Evolutionary conservation across 176 grass and related monocot species (phyloP).

Genomic region (Oryza punctata): DNA sequence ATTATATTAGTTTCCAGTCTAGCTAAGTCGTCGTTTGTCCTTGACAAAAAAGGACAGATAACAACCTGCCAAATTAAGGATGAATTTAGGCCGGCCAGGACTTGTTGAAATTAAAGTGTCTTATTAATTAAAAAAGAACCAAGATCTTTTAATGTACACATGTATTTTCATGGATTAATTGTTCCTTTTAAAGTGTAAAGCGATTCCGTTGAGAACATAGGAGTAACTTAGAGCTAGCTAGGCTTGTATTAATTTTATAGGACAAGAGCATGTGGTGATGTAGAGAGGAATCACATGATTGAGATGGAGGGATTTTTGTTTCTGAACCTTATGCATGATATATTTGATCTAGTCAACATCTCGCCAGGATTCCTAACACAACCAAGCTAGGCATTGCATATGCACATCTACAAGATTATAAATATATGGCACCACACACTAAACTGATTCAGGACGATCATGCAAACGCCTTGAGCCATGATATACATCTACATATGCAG

Average conservation of each 20-base stretch:
- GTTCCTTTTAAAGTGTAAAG: slow-evolving; percentile 6
- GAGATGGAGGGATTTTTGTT: slow-evolving; percentile 13
- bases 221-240: slow-evolving; percentile 1
- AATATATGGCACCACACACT: background rate
- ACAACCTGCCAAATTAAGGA: background rate
- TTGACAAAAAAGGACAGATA: background rate
- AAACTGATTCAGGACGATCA: background rate
- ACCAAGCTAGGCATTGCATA: background rate
- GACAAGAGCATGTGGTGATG: slow-evolving; percentile 32
- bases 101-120: background rate
- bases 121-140: background rate
- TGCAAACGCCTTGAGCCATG: background rate
- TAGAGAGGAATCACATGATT: slow-evolving; percentile 37
- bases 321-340: slow-evolving; percentile 7
- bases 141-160: background rate
- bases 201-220: slow-evolving; percentile 1
- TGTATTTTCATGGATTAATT: background rate
- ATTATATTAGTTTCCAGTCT: background rate
- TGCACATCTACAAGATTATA: background rate
- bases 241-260: slow-evolving; percentile 27
- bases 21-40: background rate
- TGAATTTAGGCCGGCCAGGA: background rate
- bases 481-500: background rate
- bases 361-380: background rate
- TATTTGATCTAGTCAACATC: background rate